Percentiles rank a stretch among this genome's conserved stretches.
Evolutionary conservation across 83 land plant genomes (phyloP).

Genomic region (Thuja plicata): DNA sequence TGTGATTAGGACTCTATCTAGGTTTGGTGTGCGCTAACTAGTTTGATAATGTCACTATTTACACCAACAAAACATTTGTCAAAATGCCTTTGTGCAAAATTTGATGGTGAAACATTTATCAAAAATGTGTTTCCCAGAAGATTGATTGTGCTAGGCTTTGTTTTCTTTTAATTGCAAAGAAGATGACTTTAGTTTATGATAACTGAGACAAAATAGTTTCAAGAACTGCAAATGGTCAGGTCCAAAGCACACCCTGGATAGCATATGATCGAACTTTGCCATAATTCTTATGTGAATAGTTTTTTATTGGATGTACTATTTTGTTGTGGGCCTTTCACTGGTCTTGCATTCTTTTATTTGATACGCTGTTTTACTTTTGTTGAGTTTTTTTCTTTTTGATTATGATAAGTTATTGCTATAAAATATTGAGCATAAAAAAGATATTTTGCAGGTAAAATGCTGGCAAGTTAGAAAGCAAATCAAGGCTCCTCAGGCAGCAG

Average conservation of each 20-base stretch:
- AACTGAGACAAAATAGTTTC: background rate
- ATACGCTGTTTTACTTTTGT: background rate
- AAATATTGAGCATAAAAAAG: background rate
- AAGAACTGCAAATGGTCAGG: background rate
- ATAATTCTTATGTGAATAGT: background rate
- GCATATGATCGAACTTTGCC: background rate
- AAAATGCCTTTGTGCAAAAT: background rate
- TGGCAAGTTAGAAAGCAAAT: conserved; percentile 95
- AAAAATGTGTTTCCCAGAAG: background rate
- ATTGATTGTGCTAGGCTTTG: background rate
- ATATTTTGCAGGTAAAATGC: conserved; percentile 81
- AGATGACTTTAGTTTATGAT: background rate
- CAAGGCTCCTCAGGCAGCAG: conserved; percentile 99
- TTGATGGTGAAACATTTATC: background rate
- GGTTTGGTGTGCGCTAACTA: too few species aligned
- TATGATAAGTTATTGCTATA: background rate
- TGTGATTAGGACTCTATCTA: too few species aligned
- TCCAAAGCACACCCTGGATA: background rate
- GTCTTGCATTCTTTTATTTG: background rate
- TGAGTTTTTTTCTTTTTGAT: background rate
- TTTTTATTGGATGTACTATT: background rate
- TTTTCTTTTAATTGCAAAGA: too few species aligned
- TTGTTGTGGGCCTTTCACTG: background rate
- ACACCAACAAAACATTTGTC: background rate
- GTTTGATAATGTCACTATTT: background rate